Conservation (phyloP, 23 red algal genomes). For the Agarophyton chilense region DNA sequence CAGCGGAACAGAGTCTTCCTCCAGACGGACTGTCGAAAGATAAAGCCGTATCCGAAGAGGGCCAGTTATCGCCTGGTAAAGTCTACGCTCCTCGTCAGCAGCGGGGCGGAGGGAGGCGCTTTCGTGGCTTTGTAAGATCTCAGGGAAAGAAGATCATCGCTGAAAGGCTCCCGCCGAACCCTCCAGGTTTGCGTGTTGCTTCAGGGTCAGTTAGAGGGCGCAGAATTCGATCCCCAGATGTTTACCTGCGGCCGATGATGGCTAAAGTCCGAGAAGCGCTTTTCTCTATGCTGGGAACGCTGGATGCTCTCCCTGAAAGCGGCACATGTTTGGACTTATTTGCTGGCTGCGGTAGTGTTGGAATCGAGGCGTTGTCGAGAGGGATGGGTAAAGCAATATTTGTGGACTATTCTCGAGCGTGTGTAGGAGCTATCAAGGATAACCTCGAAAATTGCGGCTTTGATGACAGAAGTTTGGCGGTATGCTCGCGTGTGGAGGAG, state of each 20-base stretch:
- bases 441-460: conserved; percentile 65
- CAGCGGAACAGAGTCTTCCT: background rate
- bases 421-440: conserved; percentile 33
- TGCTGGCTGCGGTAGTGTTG: conserved; percentile 85
- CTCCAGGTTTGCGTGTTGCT: conserved; percentile 78
- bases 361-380: conserved; percentile 91
- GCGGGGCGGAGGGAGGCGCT: conserved; percentile 44
- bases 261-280: conserved; percentile 92
- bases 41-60: background rate
- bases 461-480: conserved; percentile 34
- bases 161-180: conserved; percentile 27
- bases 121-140: conserved; percentile 33
- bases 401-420: conserved; percentile 82
- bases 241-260: conserved; percentile 97
- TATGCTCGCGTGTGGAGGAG: conserved; percentile 71
- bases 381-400: conserved; percentile 79
- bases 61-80: conserved; percentile 13
- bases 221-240: conserved; percentile 81
- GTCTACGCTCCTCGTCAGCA: conserved; percentile 37
- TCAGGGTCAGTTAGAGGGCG: conserved; percentile 82
- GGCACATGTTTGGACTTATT: conserved; percentile 83
- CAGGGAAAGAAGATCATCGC: conserved; percentile 46
- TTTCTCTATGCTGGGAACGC: conserved; percentile 86
- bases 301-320: conserved; percentile 51
- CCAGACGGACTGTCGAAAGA: background rate